Evolutionary conservation across 2,329 filamentous ascomycete species (phyloP).

Genomic region (Hymenotorrendiella dingleyae): DNA sequence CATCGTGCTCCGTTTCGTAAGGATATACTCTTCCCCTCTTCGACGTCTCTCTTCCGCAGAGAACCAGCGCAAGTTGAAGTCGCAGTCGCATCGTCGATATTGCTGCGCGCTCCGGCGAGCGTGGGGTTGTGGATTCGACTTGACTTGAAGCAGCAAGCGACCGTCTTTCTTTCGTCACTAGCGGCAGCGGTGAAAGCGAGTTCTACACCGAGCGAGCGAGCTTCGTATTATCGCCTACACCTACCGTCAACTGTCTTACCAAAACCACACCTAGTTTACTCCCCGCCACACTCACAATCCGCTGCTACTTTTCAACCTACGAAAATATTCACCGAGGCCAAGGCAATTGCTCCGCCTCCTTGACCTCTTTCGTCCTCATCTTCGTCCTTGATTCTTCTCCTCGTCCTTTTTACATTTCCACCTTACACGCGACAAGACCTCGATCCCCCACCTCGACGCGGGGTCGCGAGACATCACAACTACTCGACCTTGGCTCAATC

Average conservation of each 20-base stretch:
- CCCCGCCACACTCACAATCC: not conserved
- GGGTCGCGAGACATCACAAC: slow-evolving; percentile 15
- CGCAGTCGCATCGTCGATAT: too few relatives aligned
- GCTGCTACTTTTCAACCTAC: too few relatives aligned
- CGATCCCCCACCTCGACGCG: slow-evolving; percentile 23
- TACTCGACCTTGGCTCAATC: slow-evolving; percentile 2
- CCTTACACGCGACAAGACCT: slow-evolving; percentile 4
- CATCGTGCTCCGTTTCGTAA: slow-evolving; percentile 2
- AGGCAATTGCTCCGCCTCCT: not conserved
- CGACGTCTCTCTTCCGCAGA: too few relatives aligned
- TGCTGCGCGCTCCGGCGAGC: too few relatives aligned
- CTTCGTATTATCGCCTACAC: too few relatives aligned
- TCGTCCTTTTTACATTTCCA: not conserved
- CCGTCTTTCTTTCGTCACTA: too few relatives aligned
- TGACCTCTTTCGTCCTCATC: not conserved
- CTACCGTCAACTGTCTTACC: not conserved
- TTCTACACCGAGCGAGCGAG: too few relatives aligned
- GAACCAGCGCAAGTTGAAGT: too few relatives aligned
- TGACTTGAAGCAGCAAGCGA: too few relatives aligned
- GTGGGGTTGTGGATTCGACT: too few relatives aligned
- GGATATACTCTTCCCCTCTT: not conserved
- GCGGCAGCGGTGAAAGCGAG: too few relatives aligned
- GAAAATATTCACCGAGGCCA: too few relatives aligned
- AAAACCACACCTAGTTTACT: not conserved
- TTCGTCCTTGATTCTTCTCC: not conserved